These are phyloP conservation scores for Funneliformis mosseae DNA, from an alignment of 192 early-diverging fungal genomes.

Conservation along the genomic window DNA sequence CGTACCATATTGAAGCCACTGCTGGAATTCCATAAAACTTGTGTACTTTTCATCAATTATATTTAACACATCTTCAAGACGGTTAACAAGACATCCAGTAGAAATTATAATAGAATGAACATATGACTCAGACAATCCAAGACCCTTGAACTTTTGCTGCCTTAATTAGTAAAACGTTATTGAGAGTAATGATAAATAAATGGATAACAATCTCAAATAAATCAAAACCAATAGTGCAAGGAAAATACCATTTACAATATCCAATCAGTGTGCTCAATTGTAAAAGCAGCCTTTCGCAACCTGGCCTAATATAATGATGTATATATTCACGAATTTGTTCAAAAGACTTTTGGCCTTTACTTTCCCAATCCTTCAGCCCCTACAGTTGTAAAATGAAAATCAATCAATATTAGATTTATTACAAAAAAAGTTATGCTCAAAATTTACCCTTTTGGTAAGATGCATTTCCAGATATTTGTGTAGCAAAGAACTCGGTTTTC, in stretches of 20 bases:
- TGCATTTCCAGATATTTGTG: conserved; percentile 17
- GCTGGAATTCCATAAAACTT: conserved; percentile 31
- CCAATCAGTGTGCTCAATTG: conserved; percentile 25
- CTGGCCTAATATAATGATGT: conserved; percentile 21
- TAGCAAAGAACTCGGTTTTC: conserved; percentile 21
- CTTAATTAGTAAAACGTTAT: neutral
- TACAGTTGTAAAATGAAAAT: neutral
- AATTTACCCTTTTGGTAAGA: conserved; percentile 28
- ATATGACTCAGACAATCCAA: conserved; percentile 21
- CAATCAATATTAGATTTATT: neutral
- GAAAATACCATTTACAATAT: conserved; percentile 32
- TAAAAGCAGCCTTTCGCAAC: conserved; percentile 26
- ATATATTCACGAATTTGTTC: conserved; percentile 28
- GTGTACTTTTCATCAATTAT: conserved; percentile 4
- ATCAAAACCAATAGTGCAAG: neutral
- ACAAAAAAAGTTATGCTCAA: too few relatives aligned
- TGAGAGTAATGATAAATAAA: neutral
- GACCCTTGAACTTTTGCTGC: conserved; percentile 29
- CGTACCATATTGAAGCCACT: conserved; percentile 32
- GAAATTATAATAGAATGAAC: conserved; percentile 18
- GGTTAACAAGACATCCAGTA: neutral
- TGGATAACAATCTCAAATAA: too few relatives aligned
- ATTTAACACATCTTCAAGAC: conserved; percentile 10
- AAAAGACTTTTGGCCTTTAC: conserved; percentile 22
- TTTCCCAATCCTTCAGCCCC: conserved; percentile 35